Percentiles rank a stretch among this genome's conserved stretches.
Conservation (phyloP, 2,329 filamentous ascomycete genomes). For the Fusarium citri region DNA sequence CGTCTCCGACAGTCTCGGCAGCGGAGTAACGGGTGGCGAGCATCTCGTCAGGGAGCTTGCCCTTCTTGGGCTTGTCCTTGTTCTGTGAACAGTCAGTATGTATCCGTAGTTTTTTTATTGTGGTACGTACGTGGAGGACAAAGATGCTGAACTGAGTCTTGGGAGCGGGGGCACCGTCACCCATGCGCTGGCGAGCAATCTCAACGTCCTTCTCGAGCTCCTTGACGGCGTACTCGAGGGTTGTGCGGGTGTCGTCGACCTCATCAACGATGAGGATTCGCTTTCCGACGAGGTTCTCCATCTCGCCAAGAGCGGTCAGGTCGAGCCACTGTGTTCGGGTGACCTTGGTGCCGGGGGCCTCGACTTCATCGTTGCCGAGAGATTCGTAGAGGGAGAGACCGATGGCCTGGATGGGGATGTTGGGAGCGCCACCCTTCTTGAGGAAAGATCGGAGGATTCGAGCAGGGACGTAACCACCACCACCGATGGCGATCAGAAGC, state of each 20-base stretch:
- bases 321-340: slow-evolving; percentile 99
- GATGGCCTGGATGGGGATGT: slow-evolving; percentile 99
- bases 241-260: slow-evolving; percentile 95
- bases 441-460: slow-evolving; percentile 98
- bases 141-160: slow-evolving; percentile 94
- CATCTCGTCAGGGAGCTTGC: slow-evolving; percentile 82
- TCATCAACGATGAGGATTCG: slow-evolving; percentile 57
- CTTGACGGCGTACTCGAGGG: slow-evolving; percentile 91
- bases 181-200: slow-evolving; percentile 78
- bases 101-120: fast-evolving
- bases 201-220: slow-evolving; percentile 97
- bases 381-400: slow-evolving; percentile 96
- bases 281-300: slow-evolving; percentile 63
- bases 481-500: slow-evolving; percentile 98
- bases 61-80: slow-evolving; percentile 98
- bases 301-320: slow-evolving; percentile 78
- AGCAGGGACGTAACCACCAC: slow-evolving; percentile 95
- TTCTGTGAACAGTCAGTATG: slow-evolving; percentile 66
- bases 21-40: slow-evolving; percentile 82
- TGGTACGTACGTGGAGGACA: slow-evolving; percentile 82
- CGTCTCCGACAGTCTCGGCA: slow-evolving; percentile 88
- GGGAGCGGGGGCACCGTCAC: slow-evolving; percentile 62
- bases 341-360: slow-evolving; percentile 88
- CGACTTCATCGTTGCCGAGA: slow-evolving; percentile 70
- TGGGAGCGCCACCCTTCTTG: slow-evolving; percentile 85